Base-by-base conservation (phyloP, 2,329 filamentous ascomycete species). In the Hypoxylon sp. region DNA sequence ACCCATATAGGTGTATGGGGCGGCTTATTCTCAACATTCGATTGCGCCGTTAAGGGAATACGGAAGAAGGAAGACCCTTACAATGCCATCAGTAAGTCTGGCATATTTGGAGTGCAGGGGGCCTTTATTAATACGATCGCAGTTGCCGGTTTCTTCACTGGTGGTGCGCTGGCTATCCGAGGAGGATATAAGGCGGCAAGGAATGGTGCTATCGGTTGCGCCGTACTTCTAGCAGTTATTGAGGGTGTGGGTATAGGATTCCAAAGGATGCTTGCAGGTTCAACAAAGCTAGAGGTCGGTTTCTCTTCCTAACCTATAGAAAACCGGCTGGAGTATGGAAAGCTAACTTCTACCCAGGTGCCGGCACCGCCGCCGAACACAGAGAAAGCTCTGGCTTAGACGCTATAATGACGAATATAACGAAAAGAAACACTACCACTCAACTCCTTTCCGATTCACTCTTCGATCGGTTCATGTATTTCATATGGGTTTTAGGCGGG, bases 11-110 rank as follows among this genome's bases (percentile, higher is more conserved):
- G 68, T 76, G 93, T 97, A 63, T 98, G 96, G 95, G 95, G 96
- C 79, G 96, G 96, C 73, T 85, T 98, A 64, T 98, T 98, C 86
- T 93, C 91, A 75, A 97, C 93, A 69, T 98, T 95, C 78, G 96
- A 99, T 84, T 99, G 96, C 85, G 92, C 94, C 21, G 92, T 98
- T 69, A 99, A 98, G 87, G 95, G 95, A 64, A 85, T 95, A 62
- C 86, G 94, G 72, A 93, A 96, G 87, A 98, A 98, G 90, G 96
- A 99, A 82, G 96, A 98, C 80, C 94, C 96, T 13, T 98, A 94
- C 85, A 98, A 98, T 83, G 94, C 94, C 77, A 98, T 99, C 80
- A 97, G 65, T 68, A 48, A 27, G 65, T 29, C 8, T 35, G 1
- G 7, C 2, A 2, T 7, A 1, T 42, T 2, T 10, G 2, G 7